A percentile compares a stretch with the other conserved stretches of the same genome.
phyloP scores from a whole-genome alignment of 1,284 basidiomycete species.

The Ceratobasidium sp. region DNA sequence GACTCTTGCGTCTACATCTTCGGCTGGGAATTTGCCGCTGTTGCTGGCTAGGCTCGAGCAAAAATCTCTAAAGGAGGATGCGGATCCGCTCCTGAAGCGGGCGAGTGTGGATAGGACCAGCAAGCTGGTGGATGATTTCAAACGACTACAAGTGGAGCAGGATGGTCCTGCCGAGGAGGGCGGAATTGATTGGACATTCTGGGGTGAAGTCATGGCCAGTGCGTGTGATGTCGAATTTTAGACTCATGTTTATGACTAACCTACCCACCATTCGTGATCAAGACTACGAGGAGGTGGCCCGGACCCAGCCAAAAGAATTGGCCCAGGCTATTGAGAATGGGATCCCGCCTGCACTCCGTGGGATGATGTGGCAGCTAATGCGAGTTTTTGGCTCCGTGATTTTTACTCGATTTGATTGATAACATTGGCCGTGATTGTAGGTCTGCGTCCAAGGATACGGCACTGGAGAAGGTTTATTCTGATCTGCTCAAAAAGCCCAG shows the following conservation, averaged over 20 bases:
- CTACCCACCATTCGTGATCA: slow-evolving; percentile 21
- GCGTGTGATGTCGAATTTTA: slow-evolving; percentile 49
- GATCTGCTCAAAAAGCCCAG: slow-evolving; percentile 84
- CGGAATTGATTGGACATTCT: slow-evolving; percentile 89
- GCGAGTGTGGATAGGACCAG: slow-evolving; percentile 71
- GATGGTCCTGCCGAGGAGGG: slow-evolving; percentile 47
- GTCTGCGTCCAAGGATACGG: slow-evolving; percentile 89
- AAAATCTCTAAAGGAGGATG: slow-evolving; percentile 55
- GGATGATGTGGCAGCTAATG: slow-evolving; percentile 99
- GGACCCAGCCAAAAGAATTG: slow-evolving; percentile 79
- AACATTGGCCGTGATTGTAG: slow-evolving; percentile 55
- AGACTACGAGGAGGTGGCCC: slow-evolving; percentile 89
- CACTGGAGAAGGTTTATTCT: slow-evolving; percentile 88
- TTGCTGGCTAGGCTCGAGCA: slow-evolving; percentile 63
- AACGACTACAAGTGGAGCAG: slow-evolving; percentile 42
- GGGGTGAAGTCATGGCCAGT: slow-evolving; percentile 95
- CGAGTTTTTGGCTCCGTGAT: slow-evolving; percentile 55
- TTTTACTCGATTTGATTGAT: slow-evolving; percentile 16
- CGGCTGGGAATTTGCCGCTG: slow-evolving; percentile 59
- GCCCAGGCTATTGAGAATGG: slow-evolving; percentile 92
- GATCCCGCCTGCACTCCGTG: slow-evolving; percentile 85
- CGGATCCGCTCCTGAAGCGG: slow-evolving; percentile 53
- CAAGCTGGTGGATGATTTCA: slow-evolving; percentile 63
- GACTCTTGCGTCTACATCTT: slow-evolving; percentile 39
- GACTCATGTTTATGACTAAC: slow-evolving; percentile 2